These are phyloP conservation scores for Cenococcum geophilum DNA, from an alignment of 495 filamentous ascomycete genomes.

Conservation along the genomic window DNA sequence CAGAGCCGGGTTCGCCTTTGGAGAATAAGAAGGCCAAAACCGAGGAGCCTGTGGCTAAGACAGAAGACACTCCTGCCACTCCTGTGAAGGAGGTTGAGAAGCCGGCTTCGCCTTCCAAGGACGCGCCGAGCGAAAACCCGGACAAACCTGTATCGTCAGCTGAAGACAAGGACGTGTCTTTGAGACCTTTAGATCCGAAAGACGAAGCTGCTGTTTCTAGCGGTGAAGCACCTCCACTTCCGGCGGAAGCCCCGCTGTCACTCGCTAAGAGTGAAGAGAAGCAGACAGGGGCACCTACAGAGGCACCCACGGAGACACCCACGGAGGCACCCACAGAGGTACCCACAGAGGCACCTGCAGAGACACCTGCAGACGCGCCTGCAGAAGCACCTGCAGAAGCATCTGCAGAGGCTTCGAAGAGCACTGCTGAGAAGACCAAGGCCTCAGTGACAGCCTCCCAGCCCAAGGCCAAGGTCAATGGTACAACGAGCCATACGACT, in stretches of 20 bases:
- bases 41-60: background rate
- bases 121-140: conserved; percentile 33
- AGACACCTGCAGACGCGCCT: conserved; percentile 35
- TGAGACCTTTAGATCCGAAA: conserved; percentile 39
- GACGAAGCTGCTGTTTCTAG: conserved; percentile 37
- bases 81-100: background rate
- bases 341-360: conserved; percentile 24
- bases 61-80: background rate
- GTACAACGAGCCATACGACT: background rate
- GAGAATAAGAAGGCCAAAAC: conserved; percentile 2
- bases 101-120: conserved; percentile 20
- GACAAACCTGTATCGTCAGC: conserved; percentile 39
- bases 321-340: conserved; percentile 32
- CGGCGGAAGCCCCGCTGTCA: background rate
- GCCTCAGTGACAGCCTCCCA: background rate
- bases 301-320: conserved; percentile 32
- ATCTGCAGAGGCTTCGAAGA: conserved; percentile 26
- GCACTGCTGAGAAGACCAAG: background rate
- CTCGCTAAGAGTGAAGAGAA: background rate
- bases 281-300: conserved; percentile 21
- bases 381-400: conserved; percentile 14
- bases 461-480: conserved; percentile 11
- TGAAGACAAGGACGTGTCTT: conserved; percentile 33
- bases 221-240: conserved; percentile 34
- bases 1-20: conserved; percentile 13